Conservation (phyloP, 1,284 basidiomycete species). For the Sporisorium graminicola region DNA sequence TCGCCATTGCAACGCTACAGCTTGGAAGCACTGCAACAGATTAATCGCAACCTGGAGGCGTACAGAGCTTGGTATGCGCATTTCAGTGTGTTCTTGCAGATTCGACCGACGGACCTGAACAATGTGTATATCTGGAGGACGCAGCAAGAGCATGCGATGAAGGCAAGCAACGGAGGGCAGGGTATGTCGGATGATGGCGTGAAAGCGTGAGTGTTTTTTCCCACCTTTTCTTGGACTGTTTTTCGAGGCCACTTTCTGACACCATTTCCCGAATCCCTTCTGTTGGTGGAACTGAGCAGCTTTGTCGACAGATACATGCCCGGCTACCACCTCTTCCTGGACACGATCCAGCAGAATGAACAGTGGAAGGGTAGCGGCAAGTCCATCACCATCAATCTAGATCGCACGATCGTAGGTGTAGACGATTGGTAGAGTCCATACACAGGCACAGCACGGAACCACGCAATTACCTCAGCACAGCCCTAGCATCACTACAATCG, state of each 20-base stretch:
- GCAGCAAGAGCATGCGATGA: slow-evolving; percentile 51
- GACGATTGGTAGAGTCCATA: slow-evolving; percentile 28
- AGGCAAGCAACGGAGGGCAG: slow-evolving; percentile 34
- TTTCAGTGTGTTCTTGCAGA: slow-evolving; percentile 43
- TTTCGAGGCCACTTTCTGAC: not conserved
- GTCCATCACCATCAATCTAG: slow-evolving; percentile 39
- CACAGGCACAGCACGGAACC: too few relatives aligned
- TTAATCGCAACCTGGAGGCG: slow-evolving; percentile 31
- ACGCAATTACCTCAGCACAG: not conserved
- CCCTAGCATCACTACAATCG: not conserved
- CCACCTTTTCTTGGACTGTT: not conserved
- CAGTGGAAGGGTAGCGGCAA: slow-evolving; percentile 40
- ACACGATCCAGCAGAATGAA: slow-evolving; percentile 32
- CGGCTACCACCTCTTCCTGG: slow-evolving; percentile 29
- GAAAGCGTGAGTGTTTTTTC: slow-evolving; percentile 9
- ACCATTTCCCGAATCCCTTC: not conserved
- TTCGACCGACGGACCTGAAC: slow-evolving; percentile 32
- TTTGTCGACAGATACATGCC: slow-evolving; percentile 73
- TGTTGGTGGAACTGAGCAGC: slow-evolving; percentile 2
- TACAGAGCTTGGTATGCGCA: slow-evolving; percentile 34
- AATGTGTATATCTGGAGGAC: slow-evolving; percentile 46
- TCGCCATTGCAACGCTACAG: slow-evolving; percentile 25
- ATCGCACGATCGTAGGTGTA: slow-evolving; percentile 24
- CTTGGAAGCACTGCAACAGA: slow-evolving; percentile 27
- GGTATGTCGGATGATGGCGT: slow-evolving; percentile 45